Conservation (phyloP, 352 stramenopile genomes). For the Globisporangium viniferum region DNA sequence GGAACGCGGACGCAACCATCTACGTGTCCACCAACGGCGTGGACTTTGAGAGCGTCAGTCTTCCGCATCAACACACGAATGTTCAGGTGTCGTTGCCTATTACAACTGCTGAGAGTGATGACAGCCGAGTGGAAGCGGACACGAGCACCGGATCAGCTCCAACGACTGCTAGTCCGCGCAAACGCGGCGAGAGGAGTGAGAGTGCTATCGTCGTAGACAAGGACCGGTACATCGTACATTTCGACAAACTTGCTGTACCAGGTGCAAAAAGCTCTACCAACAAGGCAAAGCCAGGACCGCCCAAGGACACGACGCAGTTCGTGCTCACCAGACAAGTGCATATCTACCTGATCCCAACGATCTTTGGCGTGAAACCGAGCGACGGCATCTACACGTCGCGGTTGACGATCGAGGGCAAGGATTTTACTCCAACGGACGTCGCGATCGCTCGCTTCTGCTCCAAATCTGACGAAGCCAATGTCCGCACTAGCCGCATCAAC, state of each 20-base stretch:
- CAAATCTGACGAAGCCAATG: slow-evolving; percentile 26
- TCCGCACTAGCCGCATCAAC: slow-evolving; percentile 29
- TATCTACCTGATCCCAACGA: slow-evolving; percentile 47
- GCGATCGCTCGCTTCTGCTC: slow-evolving; percentile 46
- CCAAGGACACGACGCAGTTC: neutral
- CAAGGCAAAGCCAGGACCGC: neutral
- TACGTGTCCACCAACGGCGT: slow-evolving; percentile 53
- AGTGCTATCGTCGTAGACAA: slow-evolving; percentile 9
- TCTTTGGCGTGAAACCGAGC: slow-evolving; percentile 36
- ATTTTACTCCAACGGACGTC: slow-evolving; percentile 52
- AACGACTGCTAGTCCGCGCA: neutral
- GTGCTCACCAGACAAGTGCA: slow-evolving; percentile 32
- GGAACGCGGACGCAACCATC: slow-evolving; percentile 24
- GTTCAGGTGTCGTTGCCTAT: neutral
- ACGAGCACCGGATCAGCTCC: neutral
- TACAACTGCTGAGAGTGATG: slow-evolving; percentile 3
- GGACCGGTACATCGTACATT: slow-evolving; percentile 17
- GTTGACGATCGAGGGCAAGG: slow-evolving; percentile 45
- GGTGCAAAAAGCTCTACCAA: neutral
- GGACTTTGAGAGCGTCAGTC: slow-evolving; percentile 62
- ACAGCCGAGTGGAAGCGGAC: slow-evolving; percentile 12
- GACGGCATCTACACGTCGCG: slow-evolving; percentile 65
- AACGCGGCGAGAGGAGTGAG: slow-evolving; percentile 3
- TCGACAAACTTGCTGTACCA: neutral
- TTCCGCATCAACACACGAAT: slow-evolving; percentile 30